Evolutionary conservation across 2,329 filamentous ascomycete species (phyloP), one percentile per base, ranked within the genome.

Genomic region (Periglandula ipomoeae): DNA sequence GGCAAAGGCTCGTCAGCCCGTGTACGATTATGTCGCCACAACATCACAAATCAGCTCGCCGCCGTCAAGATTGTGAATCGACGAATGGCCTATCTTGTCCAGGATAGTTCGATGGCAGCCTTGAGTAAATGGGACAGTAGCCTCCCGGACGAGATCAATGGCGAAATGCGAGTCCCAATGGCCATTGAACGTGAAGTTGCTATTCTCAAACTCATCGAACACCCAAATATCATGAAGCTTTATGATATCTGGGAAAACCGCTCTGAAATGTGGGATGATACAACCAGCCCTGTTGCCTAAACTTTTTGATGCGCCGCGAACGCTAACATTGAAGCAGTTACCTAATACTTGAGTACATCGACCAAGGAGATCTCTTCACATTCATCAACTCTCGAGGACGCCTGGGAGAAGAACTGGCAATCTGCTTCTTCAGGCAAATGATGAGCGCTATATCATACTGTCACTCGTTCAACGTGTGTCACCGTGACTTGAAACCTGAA

Each of bases 211-310:
- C 77, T 97, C 50, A 87, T 97, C 52, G 85, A 95, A 60, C 93
- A 98, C 67, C 87, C 85, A 5, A 93, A 97, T 64, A 91, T 97
- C 59, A 90, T 96, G 66, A 88, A 87, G 56, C 71, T 98, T 9
- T 93, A 91, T 63, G 93, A 98, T 68, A 91, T 98, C 26, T 98
- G 91, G 91, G 93, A 98, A 69, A 97, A 96, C 62, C 79, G 87
- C 20, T 87, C 89, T 49, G 90, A 98, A 66, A 84, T 98, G 87
- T 96, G 74, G 71, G 87, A 70, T 37, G 22, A 27, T 9, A 32
- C 11, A 15, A 32, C 30, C 15, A 15, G 2, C 30, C 15, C 15
- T 32, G 30, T 11, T 7, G 30, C 15, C 15, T 32, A n/a, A n/a
- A n/a, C n/a, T 32, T 10, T 15, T 32, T 10, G 30, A 11, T 15